These are phyloP conservation scores for Microsporum ferrugineum DNA, from an alignment of 2,329 filamentous ascomycete species.

Conservation along the genomic window DNA sequence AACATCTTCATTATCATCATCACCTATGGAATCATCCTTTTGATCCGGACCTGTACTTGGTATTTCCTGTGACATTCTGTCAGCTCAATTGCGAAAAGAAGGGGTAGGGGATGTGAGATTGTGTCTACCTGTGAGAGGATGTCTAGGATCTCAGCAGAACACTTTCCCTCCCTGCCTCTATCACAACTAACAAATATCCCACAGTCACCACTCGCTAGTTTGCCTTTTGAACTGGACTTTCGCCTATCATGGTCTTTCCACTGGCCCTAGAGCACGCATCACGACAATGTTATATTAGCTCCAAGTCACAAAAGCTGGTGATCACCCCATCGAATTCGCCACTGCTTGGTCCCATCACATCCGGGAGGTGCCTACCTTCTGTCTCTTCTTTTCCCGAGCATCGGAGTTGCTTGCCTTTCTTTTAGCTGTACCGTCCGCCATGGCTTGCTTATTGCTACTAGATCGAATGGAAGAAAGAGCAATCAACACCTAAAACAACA, in stretches of 20 bases:
- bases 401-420: background rate
- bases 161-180: conserved; percentile 50
- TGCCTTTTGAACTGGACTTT: conserved; percentile 9
- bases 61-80: conserved; percentile 9
- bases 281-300: conserved; percentile 14
- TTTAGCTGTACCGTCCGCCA: background rate
- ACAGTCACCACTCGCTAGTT: conserved; percentile 41
- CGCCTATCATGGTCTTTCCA: conserved; percentile 19
- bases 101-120: background rate
- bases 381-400: background rate
- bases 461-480: background rate
- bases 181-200: conserved; percentile 55
- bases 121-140: conserved; percentile 43
- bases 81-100: background rate
- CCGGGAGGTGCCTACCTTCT: conserved; percentile 1
- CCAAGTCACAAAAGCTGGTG: background rate
- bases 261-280: conserved; percentile 11
- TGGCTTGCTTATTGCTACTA: background rate
- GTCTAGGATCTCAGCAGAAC: conserved; percentile 46
- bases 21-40: conserved; percentile 16
- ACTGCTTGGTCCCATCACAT: background rate
- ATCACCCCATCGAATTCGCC: background rate
- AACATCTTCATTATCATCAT: conserved; percentile 26
- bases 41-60: conserved; percentile 4
- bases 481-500: background rate